Percentiles rank a stretch among this genome's conserved stretches.
phyloP scores from a whole-genome alignment of 768 basidiomycete genomes.

The Tephrocybe sp. region DNA sequence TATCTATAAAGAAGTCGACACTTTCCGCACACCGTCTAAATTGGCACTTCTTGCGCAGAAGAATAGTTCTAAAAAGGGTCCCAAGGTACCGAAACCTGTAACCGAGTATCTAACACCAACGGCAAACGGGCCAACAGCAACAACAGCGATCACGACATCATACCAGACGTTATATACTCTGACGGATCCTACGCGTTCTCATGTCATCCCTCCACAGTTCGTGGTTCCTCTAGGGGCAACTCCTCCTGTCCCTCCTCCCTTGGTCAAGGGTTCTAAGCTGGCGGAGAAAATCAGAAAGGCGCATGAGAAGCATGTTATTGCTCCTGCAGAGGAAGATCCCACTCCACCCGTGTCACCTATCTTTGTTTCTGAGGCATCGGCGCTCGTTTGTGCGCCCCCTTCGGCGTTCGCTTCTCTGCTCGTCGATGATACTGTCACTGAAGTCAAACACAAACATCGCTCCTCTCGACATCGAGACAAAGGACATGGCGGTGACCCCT shows the following conservation, averaged over 20 bases:
- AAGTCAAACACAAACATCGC: conserved; percentile 33
- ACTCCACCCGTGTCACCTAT: conserved; percentile 47
- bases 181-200: conserved; percentile 46
- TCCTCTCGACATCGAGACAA: conserved; percentile 29
- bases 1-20: conserved; percentile 29
- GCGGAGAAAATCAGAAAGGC: conserved; percentile 71
- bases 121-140: conserved; percentile 80
- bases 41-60: conserved; percentile 74
- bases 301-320: conserved; percentile 40
- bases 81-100: conserved; percentile 43
- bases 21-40: conserved; percentile 56
- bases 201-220: conserved; percentile 39
- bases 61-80: conserved; percentile 41
- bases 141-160: conserved; percentile 81
- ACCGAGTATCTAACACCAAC: conserved; percentile 79
- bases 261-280: conserved; percentile 65
- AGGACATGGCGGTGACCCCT: conserved; percentile 21
- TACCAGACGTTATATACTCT: conserved; percentile 73
- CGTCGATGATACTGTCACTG: conserved; percentile 49
- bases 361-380: conserved; percentile 52
- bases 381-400: conserved; percentile 68
- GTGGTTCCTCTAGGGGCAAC: conserved; percentile 41
- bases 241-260: conserved; percentile 28
- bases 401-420: conserved; percentile 78
- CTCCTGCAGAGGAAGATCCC: conserved; percentile 40